A percentile compares a stretch with the other conserved stretches of the same genome.
phyloP scores from a whole-genome alignment of 2,329 filamentous ascomycete genomes.

The Elsinoe ampelina region DNA sequence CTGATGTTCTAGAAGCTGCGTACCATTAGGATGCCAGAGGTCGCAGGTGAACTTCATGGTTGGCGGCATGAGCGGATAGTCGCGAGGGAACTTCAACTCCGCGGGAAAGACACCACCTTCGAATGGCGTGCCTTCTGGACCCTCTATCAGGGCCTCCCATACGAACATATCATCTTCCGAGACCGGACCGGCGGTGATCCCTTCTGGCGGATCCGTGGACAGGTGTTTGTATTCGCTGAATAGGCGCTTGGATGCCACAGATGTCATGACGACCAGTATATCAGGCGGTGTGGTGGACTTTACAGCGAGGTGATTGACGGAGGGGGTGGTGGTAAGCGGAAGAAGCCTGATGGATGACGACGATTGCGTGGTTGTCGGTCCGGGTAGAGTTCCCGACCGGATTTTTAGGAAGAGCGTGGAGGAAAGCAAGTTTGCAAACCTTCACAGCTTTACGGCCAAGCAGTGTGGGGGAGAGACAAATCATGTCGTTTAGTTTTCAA shows the following conservation, averaged over 20 bases:
- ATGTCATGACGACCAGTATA: constrained; percentile 22
- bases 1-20: constrained; percentile 19
- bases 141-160: constrained; percentile 95
- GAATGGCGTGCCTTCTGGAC: constrained; percentile 90
- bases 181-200: constrained; percentile 88
- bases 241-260: constrained; percentile 61
- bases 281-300: not conserved
- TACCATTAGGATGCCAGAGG: constrained; percentile 95
- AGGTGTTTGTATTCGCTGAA: constrained; percentile 94
- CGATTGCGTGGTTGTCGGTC: not conserved
- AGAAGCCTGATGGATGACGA: not conserved
- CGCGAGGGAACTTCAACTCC: constrained; percentile 86
- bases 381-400: not conserved
- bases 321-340: not conserved
- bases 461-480: not conserved
- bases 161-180: constrained; percentile 90
- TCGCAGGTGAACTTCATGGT: constrained; percentile 93
- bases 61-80: constrained; percentile 93
- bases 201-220: constrained; percentile 90
- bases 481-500: not conserved
- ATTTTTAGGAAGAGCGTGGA: not conserved
- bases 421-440: too few species aligned
- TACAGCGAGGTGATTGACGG: not conserved
- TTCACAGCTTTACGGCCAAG: not conserved
- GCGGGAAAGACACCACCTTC: constrained; percentile 94